phyloP scores from a whole-genome alignment of 2,329 filamentous ascomycete genomes.

The Grosmannia serpens region DNA sequence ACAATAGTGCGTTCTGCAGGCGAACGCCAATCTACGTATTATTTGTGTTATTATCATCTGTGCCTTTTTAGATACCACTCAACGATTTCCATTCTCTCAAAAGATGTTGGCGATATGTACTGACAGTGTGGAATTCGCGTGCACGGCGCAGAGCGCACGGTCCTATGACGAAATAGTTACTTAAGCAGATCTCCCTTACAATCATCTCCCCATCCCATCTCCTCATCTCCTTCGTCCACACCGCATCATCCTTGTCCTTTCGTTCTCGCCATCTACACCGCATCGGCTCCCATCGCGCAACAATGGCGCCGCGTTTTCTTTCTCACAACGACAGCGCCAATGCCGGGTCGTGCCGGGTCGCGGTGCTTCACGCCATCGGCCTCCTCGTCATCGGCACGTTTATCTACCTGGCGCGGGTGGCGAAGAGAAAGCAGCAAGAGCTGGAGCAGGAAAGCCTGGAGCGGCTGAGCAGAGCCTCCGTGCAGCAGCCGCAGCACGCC shows the following conservation, averaged over 20 bases:
- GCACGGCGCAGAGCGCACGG: not conserved
- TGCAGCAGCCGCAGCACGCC: not conserved
- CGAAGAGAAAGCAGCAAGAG: not conserved
- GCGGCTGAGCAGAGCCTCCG: not conserved
- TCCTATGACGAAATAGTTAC: not conserved
- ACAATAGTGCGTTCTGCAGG: no score
- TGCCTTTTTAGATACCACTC: not conserved
- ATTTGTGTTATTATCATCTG: not conserved
- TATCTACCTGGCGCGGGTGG: not conserved
- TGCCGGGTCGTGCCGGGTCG: not conserved
- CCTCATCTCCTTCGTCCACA: not conserved
- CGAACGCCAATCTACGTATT: not conserved
- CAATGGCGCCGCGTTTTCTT: not conserved
- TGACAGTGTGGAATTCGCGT: not conserved
- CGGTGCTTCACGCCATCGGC: not conserved
- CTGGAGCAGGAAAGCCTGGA: not conserved
- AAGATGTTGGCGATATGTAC: not conserved
- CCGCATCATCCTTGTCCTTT: not conserved
- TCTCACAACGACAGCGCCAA: not conserved
- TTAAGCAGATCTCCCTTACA: not conserved
- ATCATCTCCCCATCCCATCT: not conserved
- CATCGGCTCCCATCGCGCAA: not conserved
- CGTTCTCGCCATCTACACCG: not conserved
- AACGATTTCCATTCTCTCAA: not conserved
- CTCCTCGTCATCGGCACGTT: not conserved